These are phyloP conservation scores for Botrytis deweyae DNA, from an alignment of 2,329 filamentous ascomycete species.

Conservation along the genomic window DNA sequence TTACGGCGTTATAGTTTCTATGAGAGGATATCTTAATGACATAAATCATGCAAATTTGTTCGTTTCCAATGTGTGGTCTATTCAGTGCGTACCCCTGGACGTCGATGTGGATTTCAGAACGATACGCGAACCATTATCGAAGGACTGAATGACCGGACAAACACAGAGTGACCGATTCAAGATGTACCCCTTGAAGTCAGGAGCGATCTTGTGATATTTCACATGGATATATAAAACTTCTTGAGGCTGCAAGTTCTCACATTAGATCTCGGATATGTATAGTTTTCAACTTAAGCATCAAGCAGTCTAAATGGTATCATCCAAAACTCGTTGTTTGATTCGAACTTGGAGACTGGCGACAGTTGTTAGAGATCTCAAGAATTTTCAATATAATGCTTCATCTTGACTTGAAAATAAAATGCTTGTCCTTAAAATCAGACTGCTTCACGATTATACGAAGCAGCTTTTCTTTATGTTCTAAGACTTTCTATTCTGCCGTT, in stretches of 20 bases:
- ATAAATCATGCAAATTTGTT: constrained; percentile 7
- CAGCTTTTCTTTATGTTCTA: too few species aligned
- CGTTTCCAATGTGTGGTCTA: not conserved
- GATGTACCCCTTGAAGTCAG: not conserved
- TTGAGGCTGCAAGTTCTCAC: not conserved
- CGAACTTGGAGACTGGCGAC: too few species aligned
- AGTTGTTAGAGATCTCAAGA: not conserved
- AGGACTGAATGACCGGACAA: too few species aligned
- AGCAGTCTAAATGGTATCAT: not conserved
- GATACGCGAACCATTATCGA: too few species aligned
- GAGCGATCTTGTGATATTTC: not conserved
- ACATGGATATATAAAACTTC: not conserved
- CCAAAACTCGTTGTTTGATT: not conserved
- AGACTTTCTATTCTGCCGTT: not conserved
- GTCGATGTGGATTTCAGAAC: too few species aligned
- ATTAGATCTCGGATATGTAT: too few species aligned
- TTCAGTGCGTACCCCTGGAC: not conserved
- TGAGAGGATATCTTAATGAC: not conserved
- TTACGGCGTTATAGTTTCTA: constrained; percentile 15
- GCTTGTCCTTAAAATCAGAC: not conserved
- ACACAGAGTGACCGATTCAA: not conserved
- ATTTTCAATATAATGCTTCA: not conserved
- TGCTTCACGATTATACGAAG: not conserved
- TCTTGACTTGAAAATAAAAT: not conserved
- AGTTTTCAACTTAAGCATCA: not conserved